Percentiles rank a stretch among this genome's conserved stretches.
phyloP scores from a whole-genome alignment of 2,329 filamentous ascomycete species.

The Aspergillus jensenii region DNA sequence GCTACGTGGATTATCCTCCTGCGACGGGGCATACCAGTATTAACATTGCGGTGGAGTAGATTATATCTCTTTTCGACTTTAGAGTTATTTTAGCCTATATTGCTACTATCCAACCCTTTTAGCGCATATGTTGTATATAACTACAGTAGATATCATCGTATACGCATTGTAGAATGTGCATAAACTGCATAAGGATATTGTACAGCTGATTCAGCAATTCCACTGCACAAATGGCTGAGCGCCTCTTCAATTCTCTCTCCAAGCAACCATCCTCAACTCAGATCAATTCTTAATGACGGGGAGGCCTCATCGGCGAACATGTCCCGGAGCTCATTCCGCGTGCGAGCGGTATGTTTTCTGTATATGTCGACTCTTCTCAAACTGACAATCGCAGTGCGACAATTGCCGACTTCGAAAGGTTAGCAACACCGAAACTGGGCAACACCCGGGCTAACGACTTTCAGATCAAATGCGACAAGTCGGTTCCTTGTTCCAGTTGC shows the following conservation, averaged over 20 bases:
- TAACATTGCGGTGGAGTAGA: not conserved
- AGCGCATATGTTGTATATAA: not conserved
- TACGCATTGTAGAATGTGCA: no score
- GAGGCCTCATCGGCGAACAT: not conserved
- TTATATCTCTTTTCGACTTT: not conserved
- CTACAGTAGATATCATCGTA: not conserved
- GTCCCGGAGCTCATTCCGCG: conserved; percentile 22
- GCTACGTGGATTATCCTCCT: conserved; percentile 31
- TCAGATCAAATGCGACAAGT: conserved; percentile 26
- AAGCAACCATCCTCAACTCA: not conserved
- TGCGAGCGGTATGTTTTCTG: conserved; percentile 22
- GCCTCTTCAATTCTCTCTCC: not conserved
- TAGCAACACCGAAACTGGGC: not conserved
- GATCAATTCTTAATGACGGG: conserved; percentile 9
- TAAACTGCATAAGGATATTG: not conserved
- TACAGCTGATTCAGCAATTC: no score
- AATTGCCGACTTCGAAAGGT: conserved; percentile 31
- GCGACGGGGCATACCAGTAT: conserved; percentile 2
- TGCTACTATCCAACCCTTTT: not conserved
- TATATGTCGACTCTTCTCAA: not conserved
- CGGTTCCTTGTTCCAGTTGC: conserved; percentile 24
- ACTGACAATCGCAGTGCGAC: conserved; percentile 22
- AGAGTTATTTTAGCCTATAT: not conserved
- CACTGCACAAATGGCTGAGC: not conserved
- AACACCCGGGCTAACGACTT: not conserved